phyloP scores from a whole-genome alignment of 768 basidiomycete species.

The Cyclocybe aegerita region DNA sequence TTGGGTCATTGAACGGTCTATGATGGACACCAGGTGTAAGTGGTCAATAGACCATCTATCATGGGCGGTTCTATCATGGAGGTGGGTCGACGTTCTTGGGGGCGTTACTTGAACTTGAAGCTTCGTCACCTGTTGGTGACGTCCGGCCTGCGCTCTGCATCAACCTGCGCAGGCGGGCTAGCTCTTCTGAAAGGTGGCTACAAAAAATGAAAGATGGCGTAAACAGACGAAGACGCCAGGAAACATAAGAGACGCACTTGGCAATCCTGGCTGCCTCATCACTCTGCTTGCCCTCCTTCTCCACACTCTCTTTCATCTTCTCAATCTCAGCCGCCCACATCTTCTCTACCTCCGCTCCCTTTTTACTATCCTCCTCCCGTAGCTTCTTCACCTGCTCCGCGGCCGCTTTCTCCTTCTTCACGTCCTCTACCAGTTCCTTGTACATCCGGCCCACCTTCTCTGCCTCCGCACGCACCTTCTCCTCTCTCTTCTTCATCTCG shows the following conservation, averaged over 20 bases:
- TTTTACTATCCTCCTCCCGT: conserved; percentile 46
- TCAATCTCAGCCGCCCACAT: conserved; percentile 59
- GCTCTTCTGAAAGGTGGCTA: conserved; percentile 61
- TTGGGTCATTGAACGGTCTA: not conserved
- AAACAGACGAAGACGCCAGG: conserved; percentile 4
- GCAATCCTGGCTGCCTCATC: conserved; percentile 62
- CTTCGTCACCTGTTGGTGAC: conserved; percentile 8
- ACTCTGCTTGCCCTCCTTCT: conserved; percentile 52
- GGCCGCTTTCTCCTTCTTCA: conserved; percentile 48
- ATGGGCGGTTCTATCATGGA: not conserved
- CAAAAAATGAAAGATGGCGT: conserved; percentile 3
- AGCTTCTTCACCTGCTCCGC: conserved; percentile 49
- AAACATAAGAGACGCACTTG: conserved; percentile 34
- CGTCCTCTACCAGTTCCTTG: conserved; percentile 57
- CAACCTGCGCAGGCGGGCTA: conserved; percentile 68
- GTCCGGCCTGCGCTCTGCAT: conserved; percentile 56
- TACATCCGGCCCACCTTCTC: conserved; percentile 74
- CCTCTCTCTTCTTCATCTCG: conserved; percentile 76
- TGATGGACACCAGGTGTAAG: no score
- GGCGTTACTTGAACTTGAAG: not conserved
- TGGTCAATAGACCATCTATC: no score
- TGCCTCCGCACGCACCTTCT: conserved; percentile 63
- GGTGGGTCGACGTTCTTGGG: not conserved
- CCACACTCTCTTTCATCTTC: conserved; percentile 51
- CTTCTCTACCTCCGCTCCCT: conserved; percentile 58